phyloP scores from a whole-genome alignment of 441 rosid genomes.

The Arabidopsis hybrid region DNA sequence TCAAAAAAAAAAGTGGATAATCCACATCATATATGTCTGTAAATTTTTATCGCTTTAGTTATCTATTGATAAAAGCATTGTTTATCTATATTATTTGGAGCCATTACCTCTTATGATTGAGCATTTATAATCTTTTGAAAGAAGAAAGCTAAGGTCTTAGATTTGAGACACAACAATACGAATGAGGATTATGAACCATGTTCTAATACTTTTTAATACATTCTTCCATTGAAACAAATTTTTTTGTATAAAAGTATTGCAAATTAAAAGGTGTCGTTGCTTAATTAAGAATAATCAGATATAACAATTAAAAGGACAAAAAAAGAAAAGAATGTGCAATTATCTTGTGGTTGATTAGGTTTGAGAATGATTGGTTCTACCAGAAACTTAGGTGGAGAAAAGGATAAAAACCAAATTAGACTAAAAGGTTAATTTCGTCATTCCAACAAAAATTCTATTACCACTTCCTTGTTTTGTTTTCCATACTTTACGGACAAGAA shows the following conservation, averaged over 20 bases:
- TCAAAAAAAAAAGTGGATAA: background rate
- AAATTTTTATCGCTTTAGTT: background rate
- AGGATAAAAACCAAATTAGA: slow-evolving; percentile 1
- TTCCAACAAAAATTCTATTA: background rate
- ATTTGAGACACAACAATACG: background rate
- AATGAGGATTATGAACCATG: background rate
- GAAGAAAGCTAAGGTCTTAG: too few relatives aligned
- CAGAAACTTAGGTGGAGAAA: slow-evolving; percentile 21
- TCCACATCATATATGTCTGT: background rate
- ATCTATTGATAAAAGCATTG: background rate
- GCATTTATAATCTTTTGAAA: too few relatives aligned
- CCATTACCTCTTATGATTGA: too few relatives aligned
- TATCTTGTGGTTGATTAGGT: slow-evolving; percentile 12
- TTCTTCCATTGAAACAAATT: too few relatives aligned
- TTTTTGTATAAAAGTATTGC: background rate
- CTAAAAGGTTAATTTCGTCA: background rate
- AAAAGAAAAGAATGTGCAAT: background rate
- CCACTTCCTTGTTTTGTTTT: background rate
- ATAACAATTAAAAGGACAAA: background rate
- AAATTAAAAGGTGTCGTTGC: background rate
- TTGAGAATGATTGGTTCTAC: slow-evolving; percentile 33
- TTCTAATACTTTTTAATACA: too few relatives aligned
- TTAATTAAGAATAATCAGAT: background rate
- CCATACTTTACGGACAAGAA: slow-evolving; percentile 14
- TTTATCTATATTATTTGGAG: background rate